Conservation (phyloP, 805 yeast genomes). For the Helenozyma rhizophorensis region DNA sequence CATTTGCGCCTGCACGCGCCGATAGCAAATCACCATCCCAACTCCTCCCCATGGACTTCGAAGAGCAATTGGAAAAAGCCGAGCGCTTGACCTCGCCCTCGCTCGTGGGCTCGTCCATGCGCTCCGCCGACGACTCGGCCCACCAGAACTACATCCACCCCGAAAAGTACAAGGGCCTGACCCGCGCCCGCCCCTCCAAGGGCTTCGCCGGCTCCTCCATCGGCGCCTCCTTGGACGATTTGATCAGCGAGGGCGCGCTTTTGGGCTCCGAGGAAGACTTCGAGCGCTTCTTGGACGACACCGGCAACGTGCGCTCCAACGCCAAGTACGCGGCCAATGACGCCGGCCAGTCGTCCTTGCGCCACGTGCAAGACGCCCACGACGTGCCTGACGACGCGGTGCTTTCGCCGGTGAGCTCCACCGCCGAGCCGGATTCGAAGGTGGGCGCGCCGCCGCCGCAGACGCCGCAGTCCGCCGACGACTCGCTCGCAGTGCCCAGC, state of each 20-base stretch:
- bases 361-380: constrained; percentile 4
- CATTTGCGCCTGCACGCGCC: constrained; percentile 5
- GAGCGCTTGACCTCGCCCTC: constrained; percentile 47
- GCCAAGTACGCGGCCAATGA: constrained; percentile 25
- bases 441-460: constrained; percentile 1
- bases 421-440: neutral
- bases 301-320: constrained; percentile 50
- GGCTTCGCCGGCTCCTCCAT: constrained; percentile 24
- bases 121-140: constrained; percentile 44
- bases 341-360: neutral
- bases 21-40: constrained; percentile 1
- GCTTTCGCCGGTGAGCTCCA: constrained; percentile 3
- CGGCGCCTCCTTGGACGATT: constrained; percentile 53
- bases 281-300: constrained; percentile 47
- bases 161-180: constrained; percentile 33
- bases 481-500: constrained; percentile 1
- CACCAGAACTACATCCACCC: constrained; percentile 44
- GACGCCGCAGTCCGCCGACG: neutral
- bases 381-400: constrained; percentile 2
- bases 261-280: constrained; percentile 50
- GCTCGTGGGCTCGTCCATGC: constrained; percentile 48
- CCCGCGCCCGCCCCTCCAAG: constrained; percentile 14
- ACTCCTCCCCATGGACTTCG: constrained; percentile 13
- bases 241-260: constrained; percentile 43
- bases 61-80: constrained; percentile 46